phyloP scores from a whole-genome alignment of 352 stramenopile genomes.

The Pythium guiyangense region DNA sequence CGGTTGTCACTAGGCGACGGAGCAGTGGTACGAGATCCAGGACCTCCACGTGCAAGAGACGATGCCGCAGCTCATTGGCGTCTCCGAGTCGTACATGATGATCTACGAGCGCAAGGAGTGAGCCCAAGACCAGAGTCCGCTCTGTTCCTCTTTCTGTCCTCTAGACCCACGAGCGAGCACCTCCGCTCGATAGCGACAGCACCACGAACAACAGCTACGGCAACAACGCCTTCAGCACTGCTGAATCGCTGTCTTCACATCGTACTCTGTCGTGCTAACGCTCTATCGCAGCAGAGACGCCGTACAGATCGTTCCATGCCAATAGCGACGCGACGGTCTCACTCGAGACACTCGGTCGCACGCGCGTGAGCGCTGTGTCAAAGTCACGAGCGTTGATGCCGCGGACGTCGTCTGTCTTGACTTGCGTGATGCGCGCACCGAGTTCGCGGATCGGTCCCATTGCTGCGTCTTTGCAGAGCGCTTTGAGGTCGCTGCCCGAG shows the following conservation, averaged over 20 bases:
- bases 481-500: conserved; percentile 87
- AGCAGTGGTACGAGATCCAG: conserved; percentile 99
- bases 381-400: conserved; percentile 61
- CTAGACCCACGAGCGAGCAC: too few relatives aligned
- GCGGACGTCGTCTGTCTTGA: conserved; percentile 57
- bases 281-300: conserved; percentile 33
- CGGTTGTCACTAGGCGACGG: conserved; percentile 54
- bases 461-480: conserved; percentile 92
- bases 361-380: conserved; percentile 38
- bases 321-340: conserved; percentile 51
- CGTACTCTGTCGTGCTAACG: not conserved
- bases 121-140: not conserved
- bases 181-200: not conserved
- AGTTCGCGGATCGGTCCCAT: conserved; percentile 89
- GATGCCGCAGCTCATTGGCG: conserved; percentile 96
- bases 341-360: conserved; percentile 67
- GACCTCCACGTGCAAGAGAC: conserved; percentile 97
- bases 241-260: too few relatives aligned
- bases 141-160: too few relatives aligned
- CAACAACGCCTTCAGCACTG: too few relatives aligned
- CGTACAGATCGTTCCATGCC: conserved; percentile 66
- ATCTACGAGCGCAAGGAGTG: conserved; percentile 85
- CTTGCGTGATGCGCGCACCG: conserved; percentile 47
- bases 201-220: too few relatives aligned
- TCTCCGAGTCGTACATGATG: conserved; percentile 94